Evolutionary conservation across 108 stramenopile species (phyloP).

Genomic region (Ochromonas danica): DNA sequence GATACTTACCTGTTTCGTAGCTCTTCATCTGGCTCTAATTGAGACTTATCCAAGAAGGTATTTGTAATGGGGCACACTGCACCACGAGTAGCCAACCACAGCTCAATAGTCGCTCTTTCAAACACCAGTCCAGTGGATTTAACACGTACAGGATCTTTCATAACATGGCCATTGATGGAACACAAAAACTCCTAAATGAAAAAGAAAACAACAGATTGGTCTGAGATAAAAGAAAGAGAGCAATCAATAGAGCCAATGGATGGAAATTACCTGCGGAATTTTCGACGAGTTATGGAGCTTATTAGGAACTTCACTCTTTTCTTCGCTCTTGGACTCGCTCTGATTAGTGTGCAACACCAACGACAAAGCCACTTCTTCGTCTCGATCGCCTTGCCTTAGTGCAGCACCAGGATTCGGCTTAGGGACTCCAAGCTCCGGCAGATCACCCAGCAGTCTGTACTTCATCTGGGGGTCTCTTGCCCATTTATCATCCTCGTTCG

Average conservation of each 20-base stretch:
- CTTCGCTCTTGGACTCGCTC: conserved; percentile 2
- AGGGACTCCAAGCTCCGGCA: conserved; percentile 36
- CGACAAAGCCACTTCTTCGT: conserved; percentile 38
- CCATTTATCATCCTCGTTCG: not conserved
- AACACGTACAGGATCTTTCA: conserved; percentile 53
- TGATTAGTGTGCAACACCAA: conserved; percentile 44
- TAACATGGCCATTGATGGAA: conserved; percentile 61
- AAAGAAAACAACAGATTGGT: not conserved
- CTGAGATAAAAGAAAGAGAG: too few species aligned
- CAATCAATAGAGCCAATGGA: too few species aligned
- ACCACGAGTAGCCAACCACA: conserved; percentile 59
- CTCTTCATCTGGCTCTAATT: conserved; percentile 45
- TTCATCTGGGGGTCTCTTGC: conserved; percentile 1
- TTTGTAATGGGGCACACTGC: conserved; percentile 57
- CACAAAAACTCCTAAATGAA: conserved; percentile 52
- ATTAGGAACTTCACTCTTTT: not conserved
- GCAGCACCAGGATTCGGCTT: not conserved
- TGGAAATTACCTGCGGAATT: not conserved
- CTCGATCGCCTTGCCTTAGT: not conserved
- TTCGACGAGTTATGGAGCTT: not conserved
- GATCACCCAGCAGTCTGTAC: conserved; percentile 43
- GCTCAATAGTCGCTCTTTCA: conserved; percentile 49
- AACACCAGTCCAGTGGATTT: conserved; percentile 50
- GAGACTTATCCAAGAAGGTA: conserved; percentile 19
- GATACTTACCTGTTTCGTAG: conserved; percentile 23